These are phyloP conservation scores for Eucalyptus erythrocorys DNA, from an alignment of 345 rosid genomes.

Conservation along the genomic window DNA sequence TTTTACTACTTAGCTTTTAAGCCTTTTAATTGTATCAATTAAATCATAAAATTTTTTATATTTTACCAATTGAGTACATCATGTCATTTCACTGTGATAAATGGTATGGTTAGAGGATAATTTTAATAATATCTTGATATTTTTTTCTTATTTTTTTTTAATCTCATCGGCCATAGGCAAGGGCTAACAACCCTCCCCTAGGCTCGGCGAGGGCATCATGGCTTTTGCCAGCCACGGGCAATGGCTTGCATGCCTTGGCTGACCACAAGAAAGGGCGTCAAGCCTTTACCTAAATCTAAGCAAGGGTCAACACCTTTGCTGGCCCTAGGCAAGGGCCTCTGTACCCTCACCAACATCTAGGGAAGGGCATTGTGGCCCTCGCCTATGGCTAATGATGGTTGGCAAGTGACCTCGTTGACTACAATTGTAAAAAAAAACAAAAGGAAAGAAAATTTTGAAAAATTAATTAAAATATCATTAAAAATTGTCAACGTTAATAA, in stretches of 20 bases:
- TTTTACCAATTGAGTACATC: too few relatives aligned
- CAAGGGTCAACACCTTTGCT: not conserved
- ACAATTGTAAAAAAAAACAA: too few relatives aligned
- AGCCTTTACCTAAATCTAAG: not conserved
- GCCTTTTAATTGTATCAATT: too few relatives aligned
- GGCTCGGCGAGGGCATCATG: not conserved
- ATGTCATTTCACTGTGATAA: not conserved
- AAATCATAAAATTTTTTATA: rapidly evolving
- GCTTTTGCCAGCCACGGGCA: not conserved
- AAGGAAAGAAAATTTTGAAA: too few relatives aligned
- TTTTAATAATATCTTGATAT: too few relatives aligned
- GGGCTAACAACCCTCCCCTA: not conserved
- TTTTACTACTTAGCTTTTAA: too few relatives aligned
- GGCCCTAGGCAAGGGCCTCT: not conserved
- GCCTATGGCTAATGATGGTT: not conserved
- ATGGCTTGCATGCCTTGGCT: not conserved
- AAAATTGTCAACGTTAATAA: too few relatives aligned
- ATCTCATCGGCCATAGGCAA: not conserved
- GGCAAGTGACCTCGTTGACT: not conserved
- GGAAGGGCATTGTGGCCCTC: rapidly evolving
- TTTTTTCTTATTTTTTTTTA: too few relatives aligned
- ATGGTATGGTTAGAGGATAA: rapidly evolving
- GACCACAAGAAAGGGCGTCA: rapidly evolving
- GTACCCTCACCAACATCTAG: not conserved
- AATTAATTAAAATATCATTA: too few relatives aligned